These are phyloP conservation scores for Acacia melanoxylon DNA, from an alignment of 306 rosid genomes.

Conservation along the genomic window DNA sequence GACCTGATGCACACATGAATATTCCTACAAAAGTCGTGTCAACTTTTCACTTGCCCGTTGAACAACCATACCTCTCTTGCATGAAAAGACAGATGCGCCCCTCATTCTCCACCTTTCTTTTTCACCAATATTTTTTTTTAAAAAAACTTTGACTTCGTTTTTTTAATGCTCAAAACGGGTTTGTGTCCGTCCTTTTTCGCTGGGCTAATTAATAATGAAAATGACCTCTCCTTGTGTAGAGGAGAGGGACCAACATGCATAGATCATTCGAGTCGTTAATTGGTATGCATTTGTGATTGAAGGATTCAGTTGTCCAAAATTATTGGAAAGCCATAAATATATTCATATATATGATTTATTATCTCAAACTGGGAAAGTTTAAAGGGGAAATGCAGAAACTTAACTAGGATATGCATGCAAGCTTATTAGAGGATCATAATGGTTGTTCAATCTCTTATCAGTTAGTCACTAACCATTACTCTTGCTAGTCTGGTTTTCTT, in stretches of 20 bases:
- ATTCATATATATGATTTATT: background rate
- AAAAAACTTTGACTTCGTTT: background rate
- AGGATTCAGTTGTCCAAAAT: background rate
- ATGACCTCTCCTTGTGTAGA: background rate
- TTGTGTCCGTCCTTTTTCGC: background rate
- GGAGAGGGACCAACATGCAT: background rate
- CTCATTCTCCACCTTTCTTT: background rate
- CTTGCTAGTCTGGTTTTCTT: background rate
- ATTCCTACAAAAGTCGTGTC: background rate
- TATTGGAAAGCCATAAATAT: background rate
- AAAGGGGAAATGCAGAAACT: background rate
- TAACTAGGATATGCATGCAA: background rate
- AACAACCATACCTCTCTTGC: background rate
- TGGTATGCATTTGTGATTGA: background rate
- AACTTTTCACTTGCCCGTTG: background rate
- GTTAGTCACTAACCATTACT: background rate
- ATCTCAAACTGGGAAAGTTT: background rate
- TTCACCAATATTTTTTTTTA: background rate
- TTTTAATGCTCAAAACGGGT: background rate
- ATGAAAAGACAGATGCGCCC: conserved; percentile 1
- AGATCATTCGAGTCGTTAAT: background rate
- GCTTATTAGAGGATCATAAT: background rate
- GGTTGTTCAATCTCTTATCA: background rate
- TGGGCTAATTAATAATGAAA: background rate
- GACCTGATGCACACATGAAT: background rate